These are phyloP conservation scores for Coleophoma cylindrospora DNA, from an alignment of 2,329 filamentous ascomycete species.

Conservation along the genomic window DNA sequence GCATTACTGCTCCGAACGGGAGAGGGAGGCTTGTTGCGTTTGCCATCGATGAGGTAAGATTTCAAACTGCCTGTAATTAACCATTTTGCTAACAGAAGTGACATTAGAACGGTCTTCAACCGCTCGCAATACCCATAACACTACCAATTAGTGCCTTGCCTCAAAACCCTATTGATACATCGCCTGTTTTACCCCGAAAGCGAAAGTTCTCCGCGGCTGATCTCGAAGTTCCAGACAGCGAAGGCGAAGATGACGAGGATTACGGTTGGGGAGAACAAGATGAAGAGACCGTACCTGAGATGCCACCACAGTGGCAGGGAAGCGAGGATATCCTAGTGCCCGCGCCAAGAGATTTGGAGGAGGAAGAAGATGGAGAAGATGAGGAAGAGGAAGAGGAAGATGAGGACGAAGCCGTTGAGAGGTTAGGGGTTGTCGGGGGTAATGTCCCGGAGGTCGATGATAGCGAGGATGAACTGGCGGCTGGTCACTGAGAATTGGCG, in stretches of 20 bases:
- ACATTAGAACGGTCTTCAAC: constrained; percentile 6
- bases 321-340: constrained; percentile 56
- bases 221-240: constrained; percentile 56
- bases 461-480: constrained; percentile 16
- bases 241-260: constrained; percentile 57
- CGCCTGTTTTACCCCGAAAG: constrained; percentile 42
- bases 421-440: background rate
- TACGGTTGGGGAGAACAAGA: constrained; percentile 69
- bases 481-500: background rate
- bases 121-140: constrained; percentile 4
- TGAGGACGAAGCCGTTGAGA: background rate
- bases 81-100: background rate
- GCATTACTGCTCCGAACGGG: constrained; percentile 28
- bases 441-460: constrained; percentile 6
- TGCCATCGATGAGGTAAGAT: constrained; percentile 15
- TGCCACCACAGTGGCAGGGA: constrained; percentile 63
- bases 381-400: constrained; percentile 4
- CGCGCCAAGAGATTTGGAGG: constrained; percentile 10
- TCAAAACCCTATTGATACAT: constrained; percentile 1
- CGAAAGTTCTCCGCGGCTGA: constrained; percentile 59
- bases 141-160: constrained; percentile 16
- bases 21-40: constrained; percentile 17
- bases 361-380: constrained; percentile 11
- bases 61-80: background rate
- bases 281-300: constrained; percentile 52